phyloP scores from a whole-genome alignment of 768 basidiomycete species.

The Suillus spraguei region DNA sequence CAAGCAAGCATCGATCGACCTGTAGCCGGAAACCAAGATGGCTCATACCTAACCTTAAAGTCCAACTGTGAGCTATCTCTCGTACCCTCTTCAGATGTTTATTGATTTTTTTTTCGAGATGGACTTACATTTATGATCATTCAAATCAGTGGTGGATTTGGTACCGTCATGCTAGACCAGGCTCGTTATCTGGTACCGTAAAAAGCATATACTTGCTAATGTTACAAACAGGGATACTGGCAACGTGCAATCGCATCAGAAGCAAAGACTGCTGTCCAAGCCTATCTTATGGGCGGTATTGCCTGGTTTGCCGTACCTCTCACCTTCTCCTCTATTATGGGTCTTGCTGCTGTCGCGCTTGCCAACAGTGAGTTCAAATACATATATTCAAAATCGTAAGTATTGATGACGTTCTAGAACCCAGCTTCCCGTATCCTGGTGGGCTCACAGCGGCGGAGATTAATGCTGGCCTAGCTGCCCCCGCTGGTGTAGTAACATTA shows the following conservation, averaged over 20 bases:
- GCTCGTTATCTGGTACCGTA: neutral
- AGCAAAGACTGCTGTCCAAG: slow-evolving; percentile 38
- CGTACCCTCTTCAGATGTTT: neutral
- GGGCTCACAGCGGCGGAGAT: slow-evolving; percentile 29
- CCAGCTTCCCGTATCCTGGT: slow-evolving; percentile 42
- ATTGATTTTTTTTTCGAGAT: slow-evolving; percentile 10
- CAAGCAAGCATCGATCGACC: slow-evolving; percentile 30
- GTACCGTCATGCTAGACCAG: slow-evolving; percentile 23
- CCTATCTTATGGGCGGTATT: slow-evolving; percentile 41
- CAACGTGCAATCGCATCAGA: slow-evolving; percentile 40
- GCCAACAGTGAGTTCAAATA: slow-evolving; percentile 14
- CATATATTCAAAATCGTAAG: neutral
- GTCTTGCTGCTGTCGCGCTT: slow-evolving; percentile 35
- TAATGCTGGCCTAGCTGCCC: slow-evolving; percentile 38
- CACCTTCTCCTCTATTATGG: slow-evolving; percentile 39
- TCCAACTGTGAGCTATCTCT: slow-evolving; percentile 23
- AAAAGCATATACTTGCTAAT: slow-evolving; percentile 2
- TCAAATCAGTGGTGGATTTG: slow-evolving; percentile 22
- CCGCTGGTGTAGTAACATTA: slow-evolving; percentile 35
- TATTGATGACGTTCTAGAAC: slow-evolving; percentile 26
- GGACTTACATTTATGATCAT: slow-evolving; percentile 21
- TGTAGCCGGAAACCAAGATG: slow-evolving; percentile 38
- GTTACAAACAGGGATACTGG: slow-evolving; percentile 34
- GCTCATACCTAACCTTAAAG: slow-evolving; percentile 41
- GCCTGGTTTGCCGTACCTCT: slow-evolving; percentile 45